Conservation (phyloP, 1,284 basidiomycete genomes). For the Fomitopsis betulina region DNA sequence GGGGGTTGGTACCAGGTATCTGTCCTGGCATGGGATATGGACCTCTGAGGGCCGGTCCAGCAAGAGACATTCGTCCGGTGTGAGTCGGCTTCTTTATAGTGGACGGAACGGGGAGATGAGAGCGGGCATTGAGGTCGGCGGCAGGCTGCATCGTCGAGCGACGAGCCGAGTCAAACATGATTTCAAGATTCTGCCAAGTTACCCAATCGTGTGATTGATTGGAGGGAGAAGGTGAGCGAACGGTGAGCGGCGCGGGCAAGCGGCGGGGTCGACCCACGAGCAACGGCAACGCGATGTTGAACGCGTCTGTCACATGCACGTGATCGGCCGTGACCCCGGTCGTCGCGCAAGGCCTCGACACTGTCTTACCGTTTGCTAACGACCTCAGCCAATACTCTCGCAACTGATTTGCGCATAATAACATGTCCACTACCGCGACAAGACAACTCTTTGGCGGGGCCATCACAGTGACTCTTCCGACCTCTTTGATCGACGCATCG, state of each 20-base stretch:
- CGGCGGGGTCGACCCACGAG: not conserved
- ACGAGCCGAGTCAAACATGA: constrained; percentile 45
- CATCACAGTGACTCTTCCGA: constrained; percentile 62
- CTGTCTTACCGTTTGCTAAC: too few species aligned
- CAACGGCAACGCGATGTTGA: constrained; percentile 3
- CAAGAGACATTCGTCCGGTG: constrained; percentile 59
- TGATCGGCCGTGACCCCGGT: constrained; percentile 10
- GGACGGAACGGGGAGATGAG: constrained; percentile 43
- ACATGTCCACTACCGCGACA: constrained; percentile 7
- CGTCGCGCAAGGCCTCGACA: constrained; percentile 1
- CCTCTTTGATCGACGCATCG: constrained; percentile 80
- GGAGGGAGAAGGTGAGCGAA: not conserved
- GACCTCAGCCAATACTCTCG: too few species aligned
- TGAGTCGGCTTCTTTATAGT: constrained; percentile 60
- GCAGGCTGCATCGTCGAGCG: constrained; percentile 56
- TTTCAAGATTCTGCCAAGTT: not conserved
- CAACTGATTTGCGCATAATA: not conserved
- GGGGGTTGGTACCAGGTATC: constrained; percentile 44
- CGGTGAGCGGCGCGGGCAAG: not conserved
- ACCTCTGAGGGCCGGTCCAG: constrained; percentile 57
- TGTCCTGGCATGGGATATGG: constrained; percentile 42
- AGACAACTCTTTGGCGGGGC: constrained; percentile 75
- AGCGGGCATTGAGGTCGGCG: constrained; percentile 44
- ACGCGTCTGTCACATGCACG: constrained; percentile 21
- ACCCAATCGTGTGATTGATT: not conserved